Percentiles rank a stretch among this genome's conserved stretches.
Conservation (phyloP, 768 basidiomycete genomes). For the Leccinum incarnatum region DNA sequence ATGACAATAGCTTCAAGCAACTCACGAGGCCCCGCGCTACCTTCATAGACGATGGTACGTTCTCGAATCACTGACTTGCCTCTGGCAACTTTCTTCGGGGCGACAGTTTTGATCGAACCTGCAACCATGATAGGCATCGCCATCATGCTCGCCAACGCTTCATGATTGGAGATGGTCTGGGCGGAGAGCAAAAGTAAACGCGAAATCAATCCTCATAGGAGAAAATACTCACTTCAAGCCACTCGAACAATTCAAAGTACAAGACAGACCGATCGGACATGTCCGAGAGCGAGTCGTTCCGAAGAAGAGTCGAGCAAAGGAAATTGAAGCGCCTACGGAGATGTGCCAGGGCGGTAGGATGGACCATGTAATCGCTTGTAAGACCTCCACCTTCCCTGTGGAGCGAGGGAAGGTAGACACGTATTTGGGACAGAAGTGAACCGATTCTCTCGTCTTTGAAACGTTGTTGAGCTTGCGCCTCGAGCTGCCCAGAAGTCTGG, state of each 20-base stretch:
- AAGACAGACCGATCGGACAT: slow-evolving; percentile 86
- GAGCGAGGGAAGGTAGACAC: slow-evolving; percentile 81
- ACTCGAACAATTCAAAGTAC: slow-evolving; percentile 88
- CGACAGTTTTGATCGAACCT: slow-evolving; percentile 61
- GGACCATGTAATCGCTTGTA: slow-evolving; percentile 88
- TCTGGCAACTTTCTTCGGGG: slow-evolving; percentile 49
- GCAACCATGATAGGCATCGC: slow-evolving; percentile 96
- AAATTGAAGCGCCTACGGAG: slow-evolving; percentile 88
- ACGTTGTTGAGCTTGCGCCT: slow-evolving; percentile 71
- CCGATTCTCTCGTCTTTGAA: slow-evolving; percentile 74
- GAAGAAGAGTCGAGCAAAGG: slow-evolving; percentile 78
- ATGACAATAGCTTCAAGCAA: slow-evolving; percentile 88
- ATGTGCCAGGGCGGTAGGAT: slow-evolving; percentile 89
- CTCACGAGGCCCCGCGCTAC: slow-evolving; percentile 87
- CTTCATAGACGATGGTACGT: slow-evolving; percentile 85
- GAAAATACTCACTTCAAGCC: slow-evolving; percentile 70
- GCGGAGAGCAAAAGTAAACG: slow-evolving; percentile 5
- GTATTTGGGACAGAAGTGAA: slow-evolving; percentile 62
- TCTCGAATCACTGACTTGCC: slow-evolving; percentile 61
- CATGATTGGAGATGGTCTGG: slow-evolving; percentile 90
- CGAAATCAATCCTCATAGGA: neutral
- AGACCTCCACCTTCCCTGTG: slow-evolving; percentile 72
- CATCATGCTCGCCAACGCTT: slow-evolving; percentile 92
- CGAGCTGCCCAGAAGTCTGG: slow-evolving; percentile 76
- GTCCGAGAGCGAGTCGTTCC: slow-evolving; percentile 91